A percentile compares a stretch with the other conserved stretches of the same genome.
Evolutionary conservation across 2,329 filamentous ascomycete species (phyloP).

Genomic region (Sclerotinia sclerotiorum): DNA sequence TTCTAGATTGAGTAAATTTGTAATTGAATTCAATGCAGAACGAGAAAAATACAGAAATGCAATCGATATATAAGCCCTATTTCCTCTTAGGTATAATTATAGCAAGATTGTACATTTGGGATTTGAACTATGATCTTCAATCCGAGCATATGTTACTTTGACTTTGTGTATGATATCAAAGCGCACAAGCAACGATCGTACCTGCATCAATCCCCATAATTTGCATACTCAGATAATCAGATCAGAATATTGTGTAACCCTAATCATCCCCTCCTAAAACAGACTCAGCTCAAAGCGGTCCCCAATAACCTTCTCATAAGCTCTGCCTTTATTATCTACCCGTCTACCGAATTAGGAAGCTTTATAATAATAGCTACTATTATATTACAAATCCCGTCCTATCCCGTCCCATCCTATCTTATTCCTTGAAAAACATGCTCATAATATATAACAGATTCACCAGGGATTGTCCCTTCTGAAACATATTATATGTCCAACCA

Average conservation of each 20-base stretch:
- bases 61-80: no score
- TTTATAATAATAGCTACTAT: no score
- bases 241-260: neutral
- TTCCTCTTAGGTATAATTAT: no score
- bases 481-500: no score
- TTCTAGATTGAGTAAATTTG: no score
- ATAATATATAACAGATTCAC: neutral
- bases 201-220: neutral
- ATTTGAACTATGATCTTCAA: neutral
- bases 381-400: no score
- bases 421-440: constrained; percentile 17
- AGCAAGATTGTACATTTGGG: neutral
- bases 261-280: neutral
- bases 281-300: neutral
- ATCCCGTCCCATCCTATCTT: neutral
- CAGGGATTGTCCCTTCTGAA: no score
- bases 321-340: neutral
- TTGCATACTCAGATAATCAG: neutral
- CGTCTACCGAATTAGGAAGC: neutral
- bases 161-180: neutral
- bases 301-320: neutral
- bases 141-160: neutral
- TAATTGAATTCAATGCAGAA: no score
- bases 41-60: no score
- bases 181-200: neutral